phyloP scores from a whole-genome alignment of 129 eudicot genomes.

The Calendula officinalis region DNA sequence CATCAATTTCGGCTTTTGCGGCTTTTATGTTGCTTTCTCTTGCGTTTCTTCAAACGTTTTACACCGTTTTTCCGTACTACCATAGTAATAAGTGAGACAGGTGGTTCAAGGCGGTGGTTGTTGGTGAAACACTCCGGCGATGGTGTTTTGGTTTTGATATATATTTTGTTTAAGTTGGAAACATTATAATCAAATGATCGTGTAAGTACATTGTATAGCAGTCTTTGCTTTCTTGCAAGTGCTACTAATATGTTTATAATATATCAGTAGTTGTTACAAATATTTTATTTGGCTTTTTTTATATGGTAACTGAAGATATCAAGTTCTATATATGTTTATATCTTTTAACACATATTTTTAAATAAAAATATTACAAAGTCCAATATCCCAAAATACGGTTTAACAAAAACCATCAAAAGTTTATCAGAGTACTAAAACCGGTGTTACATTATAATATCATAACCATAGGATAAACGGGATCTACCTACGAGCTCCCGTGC shows the following conservation, averaged over 20 bases:
- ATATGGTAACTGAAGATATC: too few relatives aligned
- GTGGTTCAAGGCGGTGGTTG: neutral
- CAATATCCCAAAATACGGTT: too few relatives aligned
- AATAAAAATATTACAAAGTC: too few relatives aligned
- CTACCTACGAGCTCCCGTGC: too few relatives aligned
- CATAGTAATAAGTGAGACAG: neutral
- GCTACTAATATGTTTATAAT: neutral
- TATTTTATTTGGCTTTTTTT: too few relatives aligned
- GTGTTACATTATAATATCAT: too few relatives aligned
- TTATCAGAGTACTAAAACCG: too few relatives aligned
- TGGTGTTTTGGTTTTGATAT: neutral
- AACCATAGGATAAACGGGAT: too few relatives aligned
- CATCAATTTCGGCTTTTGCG: constrained; percentile 28
- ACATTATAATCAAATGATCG: neutral
- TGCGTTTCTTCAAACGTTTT: constrained; percentile 25
- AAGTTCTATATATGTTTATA: too few relatives aligned
- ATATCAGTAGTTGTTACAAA: too few relatives aligned
- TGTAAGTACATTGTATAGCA: constrained; percentile 4
- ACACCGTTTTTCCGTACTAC: constrained; percentile 13
- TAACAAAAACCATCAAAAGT: too few relatives aligned
- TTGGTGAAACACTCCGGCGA: neutral
- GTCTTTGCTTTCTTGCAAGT: neutral
- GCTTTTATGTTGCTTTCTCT: constrained; percentile 21
- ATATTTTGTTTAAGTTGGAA: neutral
- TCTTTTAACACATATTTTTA: too few relatives aligned